phyloP scores from a whole-genome alignment of 768 basidiomycete genomes.

The Termitomyces sp. region DNA sequence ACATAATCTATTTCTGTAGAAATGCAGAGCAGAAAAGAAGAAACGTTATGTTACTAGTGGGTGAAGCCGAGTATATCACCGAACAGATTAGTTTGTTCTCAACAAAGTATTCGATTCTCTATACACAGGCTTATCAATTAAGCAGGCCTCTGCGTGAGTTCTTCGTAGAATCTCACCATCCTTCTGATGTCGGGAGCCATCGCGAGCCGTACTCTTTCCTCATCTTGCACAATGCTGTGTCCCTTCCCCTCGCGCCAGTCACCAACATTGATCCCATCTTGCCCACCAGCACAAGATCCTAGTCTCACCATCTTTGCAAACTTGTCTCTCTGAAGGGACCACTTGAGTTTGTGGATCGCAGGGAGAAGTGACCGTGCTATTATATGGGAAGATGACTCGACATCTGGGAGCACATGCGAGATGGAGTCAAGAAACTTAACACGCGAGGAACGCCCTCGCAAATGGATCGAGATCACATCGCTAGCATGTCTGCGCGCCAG shows the following conservation, averaged over 20 bases:
- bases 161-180: constrained; percentile 58
- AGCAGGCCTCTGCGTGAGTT: constrained; percentile 14
- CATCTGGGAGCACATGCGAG: constrained; percentile 55
- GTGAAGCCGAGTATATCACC: neutral
- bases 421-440: constrained; percentile 36
- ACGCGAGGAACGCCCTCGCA: constrained; percentile 40
- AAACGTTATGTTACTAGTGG: neutral
- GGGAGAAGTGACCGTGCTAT: constrained; percentile 62
- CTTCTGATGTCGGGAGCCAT: constrained; percentile 60
- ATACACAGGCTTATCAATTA: neutral
- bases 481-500: constrained; percentile 52
- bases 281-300: constrained; percentile 23
- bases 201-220: constrained; percentile 62
- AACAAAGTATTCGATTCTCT: neutral
- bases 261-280: constrained; percentile 31
- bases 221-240: constrained; percentile 45
- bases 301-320: constrained; percentile 54
- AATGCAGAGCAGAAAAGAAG: neutral
- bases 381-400: constrained; percentile 50
- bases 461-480: constrained; percentile 45
- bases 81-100: neutral
- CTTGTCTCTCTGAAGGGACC: constrained; percentile 60
- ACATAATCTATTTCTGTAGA: neutral
- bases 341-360: constrained; percentile 62
- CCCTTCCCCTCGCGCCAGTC: constrained; percentile 57